These are phyloP conservation scores for Polytrichum formosum DNA, from an alignment of 225 moss, liverwort and hornwort genomes.

Conservation along the genomic window DNA sequence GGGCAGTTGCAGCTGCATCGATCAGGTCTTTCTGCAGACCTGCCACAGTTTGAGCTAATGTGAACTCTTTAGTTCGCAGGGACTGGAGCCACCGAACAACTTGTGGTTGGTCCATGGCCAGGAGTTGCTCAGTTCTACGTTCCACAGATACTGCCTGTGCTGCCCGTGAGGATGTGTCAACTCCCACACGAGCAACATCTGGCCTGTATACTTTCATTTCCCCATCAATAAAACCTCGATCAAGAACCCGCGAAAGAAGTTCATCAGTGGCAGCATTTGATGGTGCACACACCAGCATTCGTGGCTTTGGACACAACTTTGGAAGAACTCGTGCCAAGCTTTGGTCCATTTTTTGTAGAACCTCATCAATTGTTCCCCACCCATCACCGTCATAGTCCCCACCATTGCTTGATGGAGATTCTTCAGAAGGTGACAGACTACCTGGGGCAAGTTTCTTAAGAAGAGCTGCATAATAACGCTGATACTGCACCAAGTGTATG, in stretches of 20 bases:
- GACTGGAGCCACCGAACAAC: conserved; percentile 82
- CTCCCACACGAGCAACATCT: conserved; percentile 96
- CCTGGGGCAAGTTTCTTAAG: conserved; percentile 94
- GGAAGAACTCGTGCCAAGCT: conserved; percentile 91
- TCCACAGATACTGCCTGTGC: conserved; percentile 98
- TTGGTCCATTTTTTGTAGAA: conserved; percentile 91
- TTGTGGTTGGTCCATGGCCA: conserved; percentile 74
- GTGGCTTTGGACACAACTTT: conserved; percentile 95
- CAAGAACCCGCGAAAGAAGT: conserved; percentile 91
- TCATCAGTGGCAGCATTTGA: conserved; percentile 99
- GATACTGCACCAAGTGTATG: conserved; percentile 96
- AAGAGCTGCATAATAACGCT: conserved; percentile 97
- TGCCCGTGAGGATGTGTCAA: conserved; percentile 79
- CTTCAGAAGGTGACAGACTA: conserved; percentile 72
- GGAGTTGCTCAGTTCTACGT: conserved; percentile 79
- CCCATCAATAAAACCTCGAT: conserved; percentile 97
- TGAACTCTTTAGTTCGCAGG: conserved; percentile 64
- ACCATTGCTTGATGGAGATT: conserved; percentile 44
- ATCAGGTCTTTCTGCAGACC: conserved; percentile 86
- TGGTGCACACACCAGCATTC: conserved; percentile 98
- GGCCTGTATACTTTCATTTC: conserved; percentile 97
- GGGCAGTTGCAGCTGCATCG: conserved; percentile 67
- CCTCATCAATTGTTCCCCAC: conserved; percentile 90
- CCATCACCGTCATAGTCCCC: conserved; percentile 68
- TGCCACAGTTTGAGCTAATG: conserved; percentile 62